Base-by-base conservation (phyloP, 495 filamentous ascomycete species). In the Penicillium dipodomyicola region DNA sequence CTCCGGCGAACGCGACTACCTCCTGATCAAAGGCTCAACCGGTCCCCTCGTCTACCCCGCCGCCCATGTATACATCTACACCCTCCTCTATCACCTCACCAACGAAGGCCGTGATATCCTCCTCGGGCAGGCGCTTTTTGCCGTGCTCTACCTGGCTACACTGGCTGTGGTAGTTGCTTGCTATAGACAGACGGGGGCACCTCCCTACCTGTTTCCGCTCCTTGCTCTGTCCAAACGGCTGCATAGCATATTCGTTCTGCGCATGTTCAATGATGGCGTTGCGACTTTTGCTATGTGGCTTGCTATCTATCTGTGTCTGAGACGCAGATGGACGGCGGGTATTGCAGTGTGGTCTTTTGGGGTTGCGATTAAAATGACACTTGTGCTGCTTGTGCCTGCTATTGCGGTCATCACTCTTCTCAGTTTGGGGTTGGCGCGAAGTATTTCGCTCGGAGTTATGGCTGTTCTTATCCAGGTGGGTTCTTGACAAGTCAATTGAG, bases 31-130 rank as follows among this genome's bases (percentile, higher is more conserved):
- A 70, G 94, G 94, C 56, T 87, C 85, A 46, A 98, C 94, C 0
- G 94, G 94, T 5, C 92, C 92, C 12, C 80, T 97, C 52, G 93
- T 97, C 52, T 98, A 97, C 75, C 92, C 93, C 22, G 93, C 89
- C 17, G 89, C 84, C 9, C 94, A 98, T 74, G 87, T 98, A 62
- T 94, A 92, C 78, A 88, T 90, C 60, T 98, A 96, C 72, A 86
- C 84, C 15, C 71, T 79, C 20, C 83, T 98, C 22, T 89, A 96
- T 71, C 69, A 84, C 56, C 58, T 96, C 37, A 97, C 94, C 32
- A 71, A 88, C 66, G 69, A 84, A 52, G 94, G 94, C 8, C 81
- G 67, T 29, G 77, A 97, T 72, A 93, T 97, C 44, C 67, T 85
- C 5, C 67, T 85, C 44, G 94, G 89, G 14, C 94, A 98, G 69